Base-by-base conservation (phyloP, 371 early-diverging fungal genomes). In the Batrachochytrium dendrobatidis region DNA sequence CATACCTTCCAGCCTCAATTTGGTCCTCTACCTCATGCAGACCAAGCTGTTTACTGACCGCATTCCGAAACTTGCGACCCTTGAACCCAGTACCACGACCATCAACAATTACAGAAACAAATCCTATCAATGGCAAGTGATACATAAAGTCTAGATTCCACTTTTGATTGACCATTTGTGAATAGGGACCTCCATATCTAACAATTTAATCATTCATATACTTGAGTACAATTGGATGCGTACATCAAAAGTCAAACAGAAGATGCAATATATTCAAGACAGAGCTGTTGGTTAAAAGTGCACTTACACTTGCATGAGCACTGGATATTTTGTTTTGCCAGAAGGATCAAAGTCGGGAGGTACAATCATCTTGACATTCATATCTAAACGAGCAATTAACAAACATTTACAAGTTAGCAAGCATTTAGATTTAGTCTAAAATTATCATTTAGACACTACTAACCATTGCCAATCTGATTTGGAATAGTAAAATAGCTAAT, bases 31-130 rank as follows among this genome's bases (percentile, higher is more conserved):
- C 79, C 72, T 96, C 98, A 18, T 83, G 58, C 8, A 80, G 69
- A 25, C 98, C 98, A 12, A 98, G 76, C 34, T 86, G 80, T 52
- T 83, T 79, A 57, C 81, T 76, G n/a, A 96, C 90, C 17, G 79
- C 63, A 20, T 82, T 79, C 53, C 89, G 80, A 70, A 89, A 95
- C 50, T 72, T 74, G 44, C 94, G 87, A 7, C 97, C 97, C 59
- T 82, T 85, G 72, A 76, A 83, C 0, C 87, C 93, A 1, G 95
- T 95, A 31, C 96, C 95, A 33, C 95, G 82, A 8, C 91, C 92
- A 69, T 95, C 96, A 1, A 91, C 65, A 25, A 44, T 43, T n/a
- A 73, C 26, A 3, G 60, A 35, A 28, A 80, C 55, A 34, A 74
- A 60, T 5, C 70, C 70, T 3, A 72, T 31, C 10, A 81, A 84